phyloP scores from a whole-genome alignment of 208 protist genomes.

The Crithidia thermophila region DNA sequence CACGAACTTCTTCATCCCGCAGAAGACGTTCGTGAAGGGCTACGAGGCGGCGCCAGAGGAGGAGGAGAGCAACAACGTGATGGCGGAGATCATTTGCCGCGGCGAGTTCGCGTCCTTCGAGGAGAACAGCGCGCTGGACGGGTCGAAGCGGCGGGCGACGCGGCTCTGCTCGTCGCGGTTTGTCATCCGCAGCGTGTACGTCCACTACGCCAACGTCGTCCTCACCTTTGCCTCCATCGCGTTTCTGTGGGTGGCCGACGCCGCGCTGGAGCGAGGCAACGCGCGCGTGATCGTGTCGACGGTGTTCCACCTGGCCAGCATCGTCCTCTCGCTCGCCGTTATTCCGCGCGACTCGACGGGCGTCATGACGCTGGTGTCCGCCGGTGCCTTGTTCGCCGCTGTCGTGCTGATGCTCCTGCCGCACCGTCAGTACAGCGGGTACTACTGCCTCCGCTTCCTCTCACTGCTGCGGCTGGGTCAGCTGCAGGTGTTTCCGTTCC shows the following conservation, averaged over 20 bases:
- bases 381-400: conserved; percentile 30
- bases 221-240: conserved; percentile 60
- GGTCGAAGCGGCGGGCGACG: conserved; percentile 13
- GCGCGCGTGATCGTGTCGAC: conserved; percentile 32
- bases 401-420: conserved; percentile 40
- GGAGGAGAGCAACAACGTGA: conserved; percentile 9
- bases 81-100: conserved; percentile 64
- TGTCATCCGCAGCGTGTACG: conserved; percentile 23
- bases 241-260: conserved; percentile 64
- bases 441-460: conserved; percentile 60
- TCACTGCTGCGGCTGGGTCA: conserved; percentile 72
- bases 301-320: conserved; percentile 58
- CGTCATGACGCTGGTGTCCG: conserved; percentile 46
- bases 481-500: conserved; percentile 59
- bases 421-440: conserved; percentile 7
- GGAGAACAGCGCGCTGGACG: conserved; percentile 47
- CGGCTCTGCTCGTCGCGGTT: background rate
- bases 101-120: conserved; percentile 62
- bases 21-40: conserved; percentile 35
- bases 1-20: conserved; percentile 29
- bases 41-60: conserved; percentile 3
- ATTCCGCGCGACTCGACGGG: conserved; percentile 61
- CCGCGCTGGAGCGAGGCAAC: conserved; percentile 25
- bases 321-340: conserved; percentile 40
- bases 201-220: conserved; percentile 49